Evolutionary conservation across 768 basidiomycete species (phyloP).

Genomic region (Mycena polygramma): DNA sequence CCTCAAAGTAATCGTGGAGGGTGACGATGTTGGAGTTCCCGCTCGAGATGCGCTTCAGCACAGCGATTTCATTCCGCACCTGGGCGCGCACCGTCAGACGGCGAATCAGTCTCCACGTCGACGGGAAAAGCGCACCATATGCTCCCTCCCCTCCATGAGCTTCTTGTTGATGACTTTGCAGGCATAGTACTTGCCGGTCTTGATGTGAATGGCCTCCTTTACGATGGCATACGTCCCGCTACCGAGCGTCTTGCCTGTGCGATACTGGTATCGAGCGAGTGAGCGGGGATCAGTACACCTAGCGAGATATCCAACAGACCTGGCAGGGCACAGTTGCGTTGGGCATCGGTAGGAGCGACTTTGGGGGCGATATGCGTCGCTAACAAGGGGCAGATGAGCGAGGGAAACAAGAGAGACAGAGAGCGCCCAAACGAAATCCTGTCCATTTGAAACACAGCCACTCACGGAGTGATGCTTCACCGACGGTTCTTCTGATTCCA

Average conservation of each 20-base stretch:
- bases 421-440: slow-evolving; percentile 17
- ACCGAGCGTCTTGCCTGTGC: slow-evolving; percentile 88
- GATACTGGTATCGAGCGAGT: slow-evolving; percentile 64
- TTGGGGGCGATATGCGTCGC: not conserved
- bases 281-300: not conserved
- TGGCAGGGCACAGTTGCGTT: slow-evolving; percentile 60
- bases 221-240: slow-evolving; percentile 97
- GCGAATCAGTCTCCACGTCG: slow-evolving; percentile 10
- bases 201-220: slow-evolving; percentile 95
- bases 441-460: slow-evolving; percentile 21
- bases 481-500: slow-evolving; percentile 7
- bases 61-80: slow-evolving; percentile 98
- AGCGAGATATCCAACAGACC: slow-evolving; percentile 43
- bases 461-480: slow-evolving; percentile 10
- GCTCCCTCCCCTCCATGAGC: slow-evolving; percentile 96
- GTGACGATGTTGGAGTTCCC: slow-evolving; percentile 94
- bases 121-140: slow-evolving; percentile 77
- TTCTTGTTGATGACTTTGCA: slow-evolving; percentile 99
- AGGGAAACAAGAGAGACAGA: not conserved
- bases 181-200: slow-evolving; percentile 93
- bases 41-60: slow-evolving; percentile 93
- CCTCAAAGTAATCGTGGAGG: slow-evolving; percentile 96
- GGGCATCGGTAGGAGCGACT: slow-evolving; percentile 23
- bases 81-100: slow-evolving; percentile 52
- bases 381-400: not conserved